Evolutionary conservation across 768 basidiomycete genomes (phyloP), one percentile per base, ranked within the genome.

Genomic region (Pisolithus orientalis): DNA sequence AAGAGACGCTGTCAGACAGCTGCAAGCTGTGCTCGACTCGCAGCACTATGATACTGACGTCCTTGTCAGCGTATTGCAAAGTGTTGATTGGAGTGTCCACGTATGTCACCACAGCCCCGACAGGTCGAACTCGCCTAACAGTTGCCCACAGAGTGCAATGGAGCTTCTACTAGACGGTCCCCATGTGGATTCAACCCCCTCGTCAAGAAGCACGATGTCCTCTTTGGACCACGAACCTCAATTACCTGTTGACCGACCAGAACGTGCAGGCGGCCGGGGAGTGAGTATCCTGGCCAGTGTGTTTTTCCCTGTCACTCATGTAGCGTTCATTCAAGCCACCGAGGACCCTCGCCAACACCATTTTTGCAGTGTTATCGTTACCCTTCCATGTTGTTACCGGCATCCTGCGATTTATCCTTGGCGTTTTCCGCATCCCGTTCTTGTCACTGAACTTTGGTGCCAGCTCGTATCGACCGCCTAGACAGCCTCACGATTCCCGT

Each of bases 11-110:
- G 39, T 60, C 25, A 38, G 51, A 24, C 60, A 54, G 25, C 52
- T 61, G 29, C 60, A 54, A 29, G 51, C 52, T 25, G 45, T 60
- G 3, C 37, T 57, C 39, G 58, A 52, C 47, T 43, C 53, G 39
- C 49, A 80, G 45, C 79, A 76, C 13, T 76, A 73, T 11, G 85
- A 86, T 61, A 75, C 77, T 29, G 83, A 84, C 1, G 78, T 80
- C 1, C 78, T 85, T 5, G 71, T 81, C n/a, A 66, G 70, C 32
- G 75, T 90, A 1, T 71, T 90, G 14, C 66, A 74, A 38, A 82
- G 77, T 52, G 83, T 85, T 8, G 76, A 75, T 46, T 90, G 85
- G 85, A 80, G 87, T 69, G 78, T 90, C 31, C 75, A 84, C 75
- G 85, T 84, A 50, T 57, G 75, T 57, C 6, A 4, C 31, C 32